Base-by-base conservation (phyloP, 1,284 basidiomycete species). In the Ceratobasidium papillatum region DNA sequence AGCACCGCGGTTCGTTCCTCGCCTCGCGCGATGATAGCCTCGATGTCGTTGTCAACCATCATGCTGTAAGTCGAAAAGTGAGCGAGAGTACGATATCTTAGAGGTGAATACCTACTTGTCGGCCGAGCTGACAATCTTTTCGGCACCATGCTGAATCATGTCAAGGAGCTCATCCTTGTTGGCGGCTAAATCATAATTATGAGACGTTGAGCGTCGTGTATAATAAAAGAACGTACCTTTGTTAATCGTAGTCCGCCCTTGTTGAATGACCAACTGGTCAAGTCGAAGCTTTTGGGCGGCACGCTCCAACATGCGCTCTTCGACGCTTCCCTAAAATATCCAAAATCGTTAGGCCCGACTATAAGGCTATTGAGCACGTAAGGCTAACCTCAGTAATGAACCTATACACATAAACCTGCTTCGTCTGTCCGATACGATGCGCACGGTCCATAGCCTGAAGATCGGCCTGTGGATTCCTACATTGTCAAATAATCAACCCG, bases 371-470 rank as follows among this genome's bases (percentile, higher is more conserved):
- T 8, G 22, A 34, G 14, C 30, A 47, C 19, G 34, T 3, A 17
- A 8, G 19, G 41, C 62, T 11, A 22, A 82, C 92, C 81, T 98
- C 96, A 0, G 98, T 99, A 79, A 99, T 94, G 82, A 99, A 99
- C 32, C 97, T 87, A 87, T 96, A 99, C 0, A 99, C 98, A 80
- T 97, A 98, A 22, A 99, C 97, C 83, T 99, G 97, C 84, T 99
- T 99, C 64, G 94, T 99, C 84, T 99, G 98, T 1, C 97, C 97
- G 77, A 99, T 99, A 78, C 97, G 94, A 84, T 99, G 97, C 0
- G 97, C 97, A 78, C 97, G 94, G 81, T 99, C 97, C 98, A 99
- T 99, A 5, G 98, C 98, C 82, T 99, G 98, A 74, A 99, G 82
- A 85, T 99, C 98, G 3, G 97, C 97, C 84, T 99, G 97, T 0